Conservation (phyloP, 1,284 basidiomycete species). For the Dichomitus squalens region DNA sequence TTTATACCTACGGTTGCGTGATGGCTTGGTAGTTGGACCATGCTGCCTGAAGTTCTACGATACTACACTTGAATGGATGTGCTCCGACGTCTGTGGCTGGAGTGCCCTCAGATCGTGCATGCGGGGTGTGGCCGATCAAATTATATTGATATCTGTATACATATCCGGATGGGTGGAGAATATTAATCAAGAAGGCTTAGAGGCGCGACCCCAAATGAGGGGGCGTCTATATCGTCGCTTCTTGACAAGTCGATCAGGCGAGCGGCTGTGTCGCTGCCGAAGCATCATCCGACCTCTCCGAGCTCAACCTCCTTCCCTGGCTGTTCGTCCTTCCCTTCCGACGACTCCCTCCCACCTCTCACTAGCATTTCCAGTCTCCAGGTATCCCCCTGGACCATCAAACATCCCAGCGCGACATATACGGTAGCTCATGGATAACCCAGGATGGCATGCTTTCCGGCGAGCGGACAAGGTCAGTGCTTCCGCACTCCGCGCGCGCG, state of each 20-base stretch:
- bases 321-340: slow-evolving; percentile 4
- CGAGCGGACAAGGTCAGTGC: slow-evolving; percentile 31
- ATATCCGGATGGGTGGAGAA: too few relatives aligned
- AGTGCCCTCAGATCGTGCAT: not conserved
- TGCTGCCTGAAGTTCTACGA: not conserved
- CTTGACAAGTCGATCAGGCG: slow-evolving; percentile 1
- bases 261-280: not conserved
- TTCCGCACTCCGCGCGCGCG: not conserved
- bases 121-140: too few relatives aligned
- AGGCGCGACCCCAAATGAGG: not conserved
- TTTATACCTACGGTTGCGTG: not conserved
- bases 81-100: not conserved
- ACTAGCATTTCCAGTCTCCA: not conserved
- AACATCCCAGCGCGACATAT: not conserved
- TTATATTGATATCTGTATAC: too few relatives aligned
- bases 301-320: not conserved
- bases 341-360: slow-evolving; percentile 6
- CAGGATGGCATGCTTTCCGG: slow-evolving; percentile 67
- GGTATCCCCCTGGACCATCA: not conserved
- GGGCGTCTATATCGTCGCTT: not conserved
- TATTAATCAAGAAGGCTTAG: not conserved
- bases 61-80: not conserved
- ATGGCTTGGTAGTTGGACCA: not conserved
- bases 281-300: not conserved
- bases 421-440: slow-evolving; percentile 55